Conservation (phyloP, 2,329 filamentous ascomycete genomes). For the Arthrobotrys conoides region DNA sequence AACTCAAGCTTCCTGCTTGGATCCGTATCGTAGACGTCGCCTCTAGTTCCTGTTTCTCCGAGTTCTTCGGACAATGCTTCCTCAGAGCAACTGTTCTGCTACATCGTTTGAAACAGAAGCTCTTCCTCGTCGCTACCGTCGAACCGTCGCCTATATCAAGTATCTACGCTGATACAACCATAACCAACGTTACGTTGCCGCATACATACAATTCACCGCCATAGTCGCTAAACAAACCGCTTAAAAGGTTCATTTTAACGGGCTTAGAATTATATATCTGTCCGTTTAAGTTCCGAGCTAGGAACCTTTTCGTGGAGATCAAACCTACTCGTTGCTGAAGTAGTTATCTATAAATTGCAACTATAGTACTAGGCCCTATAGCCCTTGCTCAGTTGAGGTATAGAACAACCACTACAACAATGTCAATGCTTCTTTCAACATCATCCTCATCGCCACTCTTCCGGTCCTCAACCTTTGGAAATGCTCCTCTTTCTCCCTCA, state of each 20-base stretch:
- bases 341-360: conserved; percentile 1
- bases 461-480: conserved; percentile 53
- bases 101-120: conserved; percentile 53
- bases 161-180: conserved; percentile 29
- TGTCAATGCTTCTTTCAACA: conserved; percentile 53
- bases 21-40: conserved; percentile 42
- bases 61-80: conserved; percentile 57
- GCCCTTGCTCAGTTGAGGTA: neutral
- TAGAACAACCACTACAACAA: conserved; percentile 24
- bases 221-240: neutral
- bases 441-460: conserved; percentile 45
- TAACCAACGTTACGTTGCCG: neutral
- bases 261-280: neutral
- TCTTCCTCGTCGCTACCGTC: conserved; percentile 23
- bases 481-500: conserved; percentile 46
- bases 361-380: neutral
- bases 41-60: conserved; percentile 33
- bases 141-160: conserved; percentile 23
- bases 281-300: conserved; percentile 1
- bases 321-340: neutral
- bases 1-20: conserved; percentile 45
- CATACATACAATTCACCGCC: neutral
- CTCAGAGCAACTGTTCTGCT: conserved; percentile 49
- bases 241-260: neutral
- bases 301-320: neutral